Evolutionary conservation across 352 stramenopile genomes (phyloP), one percentile per base, ranked within the genome.

Genomic region (Phytophthora hibernalis): DNA sequence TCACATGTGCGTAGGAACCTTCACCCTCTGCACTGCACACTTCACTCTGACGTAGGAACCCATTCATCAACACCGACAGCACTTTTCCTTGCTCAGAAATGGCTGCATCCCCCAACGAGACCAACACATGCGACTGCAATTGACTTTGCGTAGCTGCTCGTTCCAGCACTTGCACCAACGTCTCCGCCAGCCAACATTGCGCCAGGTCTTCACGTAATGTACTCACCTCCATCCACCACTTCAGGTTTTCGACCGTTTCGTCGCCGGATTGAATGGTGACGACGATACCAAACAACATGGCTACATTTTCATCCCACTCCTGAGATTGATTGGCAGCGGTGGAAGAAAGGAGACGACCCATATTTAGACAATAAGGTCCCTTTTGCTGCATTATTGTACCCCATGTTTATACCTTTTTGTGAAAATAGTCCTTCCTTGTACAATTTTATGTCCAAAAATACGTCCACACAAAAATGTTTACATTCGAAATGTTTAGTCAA

Each of bases 121-220:
- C 21, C 12, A 87, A 43, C 16, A 42, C 33, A 20, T 62, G 37
- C 1, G 47, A 53, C 0, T 59, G 42, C 9, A 68, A 21, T 18
- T 33, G 18, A 3, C 3, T 50, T 31, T 65, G 38, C 12, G 50
- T 40, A 0, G 37, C 45, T 38, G 58, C 57, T 47, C 71, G 72
- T 50, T 80, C 74, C 43, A 75, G 24, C 9, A 82, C 71, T 22
- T 80, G 68, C 7, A 65, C 68, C 16, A 84, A 53, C 12, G 77
- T 42, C 28, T 79, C 51, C 4, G 72, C 79, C 26, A 85, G 22
- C 77, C 74, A 85, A 63, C 77, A 85, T 43, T 72, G 68, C 30
- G 64, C 52, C 49, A 88, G 26, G 12, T 85, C 74, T 20, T 33
- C 3, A 54, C 50, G 62, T 28, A 82, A 33, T 24, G 55, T 67